Base-by-base conservation (phyloP, 2,329 filamentous ascomycete species). In the Gremmenia infestans region DNA sequence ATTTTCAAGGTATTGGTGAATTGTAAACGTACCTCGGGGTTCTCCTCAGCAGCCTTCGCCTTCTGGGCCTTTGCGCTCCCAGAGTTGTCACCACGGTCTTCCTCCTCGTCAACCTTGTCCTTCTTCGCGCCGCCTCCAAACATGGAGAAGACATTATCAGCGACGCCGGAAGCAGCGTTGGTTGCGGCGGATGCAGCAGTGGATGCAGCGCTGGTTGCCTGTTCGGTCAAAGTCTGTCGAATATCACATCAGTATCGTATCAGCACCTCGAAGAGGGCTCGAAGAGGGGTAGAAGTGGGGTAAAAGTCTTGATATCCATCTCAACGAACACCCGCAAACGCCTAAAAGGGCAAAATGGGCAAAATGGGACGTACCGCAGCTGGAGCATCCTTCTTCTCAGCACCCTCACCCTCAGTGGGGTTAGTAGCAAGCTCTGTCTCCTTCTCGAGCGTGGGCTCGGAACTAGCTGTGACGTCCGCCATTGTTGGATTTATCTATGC, bases 121-220 rank as follows among this genome's bases (percentile, higher is more conserved):
- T 96, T 97, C 85, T 96, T 96, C 59, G 89, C 89, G 60, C 94
- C 94, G 62, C 94, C 94, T 67, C 94, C 94, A 72, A 99, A 99
- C 94, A 99, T 97, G 74, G 90, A 93, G 80, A 97, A 97, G 63
- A 97, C 89, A 65, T 82, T 80, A 8, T 83, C 83, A 17, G 71
- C 70, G 36, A 77, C 74, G 59, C 73, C 73, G 47, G 68, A 66
- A 52, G 72, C 68, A 49, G 73, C 71, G 54, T 72, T 52, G 43
- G 71, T 72, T 22, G 74, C 75, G 60, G 74, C 73, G 43, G 68
- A 66, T 50, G 71, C 68, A 59, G 72, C 72, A 52, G 73, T 65
- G 37, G 72, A 65, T 46, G 70, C 72, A 51, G 70, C 71, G 45
- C 68, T 68, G 48, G 67, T 67, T 15, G 70, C 72, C 47, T 67